Evolutionary conservation across 805 yeast genomes (phyloP), one percentile per base, ranked within the genome.

Genomic region (Myxozyma geophila): DNA sequence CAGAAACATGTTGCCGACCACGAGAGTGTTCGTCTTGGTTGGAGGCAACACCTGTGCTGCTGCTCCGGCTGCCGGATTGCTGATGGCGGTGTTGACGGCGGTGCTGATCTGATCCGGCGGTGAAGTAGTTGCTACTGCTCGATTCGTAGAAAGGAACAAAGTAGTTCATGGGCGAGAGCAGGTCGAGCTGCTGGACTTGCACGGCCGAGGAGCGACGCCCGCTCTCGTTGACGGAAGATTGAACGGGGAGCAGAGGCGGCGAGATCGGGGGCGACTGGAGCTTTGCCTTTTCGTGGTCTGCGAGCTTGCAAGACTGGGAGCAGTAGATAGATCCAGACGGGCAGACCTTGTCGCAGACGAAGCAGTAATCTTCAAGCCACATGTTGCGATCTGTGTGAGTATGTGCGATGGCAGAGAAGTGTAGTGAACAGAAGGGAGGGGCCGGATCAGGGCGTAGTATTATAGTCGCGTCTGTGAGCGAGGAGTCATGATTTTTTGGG

Each of bases 291-390:
- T 54, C 51, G 43, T 51, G 54, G 51, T 78, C 81, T 39, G 66
- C 59, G 35, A 65, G 63, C 60, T 77, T 76, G 71, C 85, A 81
- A 53, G 70, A 70, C 46, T 79, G 81, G 7, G 83, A 80, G 75
- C 85, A 82, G 76, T 81, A 82, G 60, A 79, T 79, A 12, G 79
- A 69, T 35, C 78, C 79, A 12, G 74, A 71, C 10, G 79, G 69
- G 72, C 84, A 82, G 66, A 79, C 78, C 70, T 79, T 81, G 70
- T 84, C 87, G 74, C 88, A 84, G 62, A 82, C 85, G 54, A 82
- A 78, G 77, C 88, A 84, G 74, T 76, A 84, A 72, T 84, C 87
- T 71, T 80, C 82, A 67, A 77, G 66, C 81, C 81, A 78, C 75
- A 74, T 75, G 44, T 47, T 40, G 49, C 1, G 19, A 8, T 12